Base-by-base conservation (phyloP, 495 filamentous ascomycete genomes). In the Annulohypoxylon nitens region DNA sequence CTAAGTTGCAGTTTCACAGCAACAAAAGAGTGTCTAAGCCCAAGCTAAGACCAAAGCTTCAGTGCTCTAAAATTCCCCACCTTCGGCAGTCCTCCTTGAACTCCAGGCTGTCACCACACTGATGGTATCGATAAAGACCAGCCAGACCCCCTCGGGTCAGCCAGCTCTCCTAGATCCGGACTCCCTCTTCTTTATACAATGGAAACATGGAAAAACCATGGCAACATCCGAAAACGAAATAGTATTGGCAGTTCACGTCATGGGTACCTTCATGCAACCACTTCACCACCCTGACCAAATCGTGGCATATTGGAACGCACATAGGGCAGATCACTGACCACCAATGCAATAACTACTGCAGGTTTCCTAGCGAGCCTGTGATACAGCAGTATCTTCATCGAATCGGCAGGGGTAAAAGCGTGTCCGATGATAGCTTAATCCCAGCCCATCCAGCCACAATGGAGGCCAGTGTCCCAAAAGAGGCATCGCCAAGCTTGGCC, bases 401-500 rank as follows among this genome's bases (percentile, higher is more conserved):
- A 53, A 69, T 61, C 37, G 67, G 66, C 71, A 70, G 67, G 71
- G 71, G 57, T 70, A 57, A 45, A 41, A 59, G 30, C 55, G 50
- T 36, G 37, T 70, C 58, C 16, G 66, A 53, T 58, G 61, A 74
- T 74, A 74, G 50, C 66, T 74, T 61, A 73, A 73, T 48, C 64
- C 70, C 43, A 62, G 61, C 71, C 47, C 25, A n/a, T 30, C 57
- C 67, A 73, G 54, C 66, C 62, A 58, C 20, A 23, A 23, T 23
- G 20, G 20, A 0, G 20, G 20, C 20, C 53, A 65, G 25, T 43
- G 34, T 33, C 25, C 64, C 64, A 16, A 74, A 70, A 70, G 59
- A 59, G 70, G 63, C 59, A 64, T 39, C 61, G 72, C 72, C 67
- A 70, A 74, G 71, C 58, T 63, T 63, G 43, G 39, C 57, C 48